These are phyloP conservation scores for Kuraishia piskuri DNA, from an alignment of 805 yeast genomes.

Conservation along the genomic window DNA sequence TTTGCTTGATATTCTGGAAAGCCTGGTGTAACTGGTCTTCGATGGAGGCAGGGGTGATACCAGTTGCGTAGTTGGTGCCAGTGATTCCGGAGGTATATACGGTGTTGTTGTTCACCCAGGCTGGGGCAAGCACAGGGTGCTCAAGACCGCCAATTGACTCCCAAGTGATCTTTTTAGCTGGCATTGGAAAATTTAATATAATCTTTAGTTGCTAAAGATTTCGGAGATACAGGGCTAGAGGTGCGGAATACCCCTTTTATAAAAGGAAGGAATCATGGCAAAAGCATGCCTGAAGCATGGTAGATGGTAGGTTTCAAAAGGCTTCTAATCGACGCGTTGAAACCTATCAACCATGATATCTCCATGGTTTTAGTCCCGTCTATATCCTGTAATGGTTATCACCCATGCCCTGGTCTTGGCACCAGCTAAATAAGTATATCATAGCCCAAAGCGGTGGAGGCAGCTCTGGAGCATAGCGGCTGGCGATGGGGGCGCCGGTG, in stretches of 20 bases:
- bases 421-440: background rate
- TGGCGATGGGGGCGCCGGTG: too few species aligned
- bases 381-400: too few species aligned
- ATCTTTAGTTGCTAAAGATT: too few species aligned
- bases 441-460: background rate
- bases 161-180: constrained; percentile 18
- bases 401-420: background rate
- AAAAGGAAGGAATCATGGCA: background rate
- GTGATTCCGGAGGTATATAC: constrained; percentile 37
- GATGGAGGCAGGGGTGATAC: constrained; percentile 24
- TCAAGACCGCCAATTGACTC: constrained; percentile 22
- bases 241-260: background rate
- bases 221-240: background rate
- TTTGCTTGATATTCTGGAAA: constrained; percentile 27
- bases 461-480: background rate
- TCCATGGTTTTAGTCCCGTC: too few species aligned
- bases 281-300: background rate
- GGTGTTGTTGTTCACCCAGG: constrained; percentile 23
- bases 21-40: constrained; percentile 31
- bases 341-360: too few species aligned
- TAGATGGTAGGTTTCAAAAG: too few species aligned
- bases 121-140: constrained; percentile 25
- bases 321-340: too few species aligned
- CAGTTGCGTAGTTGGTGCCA: constrained; percentile 15
- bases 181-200: background rate